Percentiles rank a stretch among this genome's conserved stretches.
Evolutionary conservation across 2,329 filamentous ascomycete species (phyloP).

Genomic region (Claviceps quebecensis): DNA sequence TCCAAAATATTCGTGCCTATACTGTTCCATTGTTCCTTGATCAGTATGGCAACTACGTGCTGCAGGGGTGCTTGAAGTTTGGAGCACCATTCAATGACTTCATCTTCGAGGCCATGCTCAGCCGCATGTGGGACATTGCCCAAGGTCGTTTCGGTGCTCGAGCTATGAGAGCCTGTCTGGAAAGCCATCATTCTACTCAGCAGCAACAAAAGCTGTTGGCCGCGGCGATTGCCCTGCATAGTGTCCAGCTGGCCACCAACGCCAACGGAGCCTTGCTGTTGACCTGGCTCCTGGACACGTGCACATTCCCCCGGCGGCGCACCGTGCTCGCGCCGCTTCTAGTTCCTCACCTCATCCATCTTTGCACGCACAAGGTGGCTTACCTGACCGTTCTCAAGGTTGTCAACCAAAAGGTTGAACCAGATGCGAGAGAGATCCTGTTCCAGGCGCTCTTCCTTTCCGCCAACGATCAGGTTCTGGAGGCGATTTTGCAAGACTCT

Average conservation of each 20-base stretch:
- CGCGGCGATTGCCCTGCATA: slow-evolving; percentile 88
- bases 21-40: slow-evolving; percentile 87
- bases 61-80: slow-evolving; percentile 92
- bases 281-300: slow-evolving; percentile 97
- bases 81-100: slow-evolving; percentile 82
- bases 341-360: slow-evolving; percentile 81
- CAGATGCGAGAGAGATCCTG: slow-evolving; percentile 80
- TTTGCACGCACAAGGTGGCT: slow-evolving; percentile 97
- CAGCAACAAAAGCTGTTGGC: slow-evolving; percentile 93
- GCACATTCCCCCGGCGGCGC: slow-evolving; percentile 82
- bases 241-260: slow-evolving; percentile 90
- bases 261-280: slow-evolving; percentile 86
- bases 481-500: slow-evolving; percentile 83
- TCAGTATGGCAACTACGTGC: slow-evolving; percentile 96
- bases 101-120: slow-evolving; percentile 96
- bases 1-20: slow-evolving; percentile 72
- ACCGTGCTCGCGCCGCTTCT: slow-evolving; percentile 85
- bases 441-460: slow-evolving; percentile 88
- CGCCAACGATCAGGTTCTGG: slow-evolving; percentile 69
- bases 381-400: slow-evolving; percentile 96
- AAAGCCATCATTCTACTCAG: slow-evolving; percentile 89
- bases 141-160: slow-evolving; percentile 90
- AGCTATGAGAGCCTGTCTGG: slow-evolving; percentile 91
- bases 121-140: slow-evolving; percentile 80
- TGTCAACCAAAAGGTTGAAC: slow-evolving; percentile 92